phyloP scores from a whole-genome alignment of 345 rosid genomes.

The Psidium guajava region DNA sequence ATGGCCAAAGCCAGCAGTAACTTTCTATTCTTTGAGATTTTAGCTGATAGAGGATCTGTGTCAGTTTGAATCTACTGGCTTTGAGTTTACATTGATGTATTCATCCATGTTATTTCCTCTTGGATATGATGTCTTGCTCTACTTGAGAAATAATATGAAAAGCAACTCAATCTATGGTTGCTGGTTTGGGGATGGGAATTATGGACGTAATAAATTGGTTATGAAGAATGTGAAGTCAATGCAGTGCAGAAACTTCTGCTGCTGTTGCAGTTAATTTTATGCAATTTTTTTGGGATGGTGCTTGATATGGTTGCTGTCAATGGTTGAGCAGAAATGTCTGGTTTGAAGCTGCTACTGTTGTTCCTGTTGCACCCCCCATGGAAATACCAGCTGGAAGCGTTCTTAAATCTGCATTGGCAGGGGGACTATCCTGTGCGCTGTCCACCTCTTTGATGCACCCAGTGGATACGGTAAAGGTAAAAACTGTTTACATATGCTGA shows the following conservation, averaged over 20 bases:
- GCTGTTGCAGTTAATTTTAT: background rate
- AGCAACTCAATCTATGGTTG: background rate
- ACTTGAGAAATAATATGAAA: background rate
- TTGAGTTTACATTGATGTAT: background rate
- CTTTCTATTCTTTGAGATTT: background rate
- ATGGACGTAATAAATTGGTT: background rate
- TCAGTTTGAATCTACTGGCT: background rate
- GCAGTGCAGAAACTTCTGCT: background rate
- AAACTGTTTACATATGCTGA: background rate
- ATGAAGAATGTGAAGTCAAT: background rate
- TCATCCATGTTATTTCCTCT: background rate
- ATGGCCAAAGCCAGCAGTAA: background rate
- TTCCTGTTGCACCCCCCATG: constrained; percentile 90
- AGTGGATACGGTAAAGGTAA: constrained; percentile 78
- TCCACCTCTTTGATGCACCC: constrained; percentile 86
- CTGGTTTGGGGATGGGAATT: background rate
- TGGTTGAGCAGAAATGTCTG: constrained; percentile 54
- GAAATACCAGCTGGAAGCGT: constrained; percentile 86
- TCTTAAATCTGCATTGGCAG: constrained; percentile 90
- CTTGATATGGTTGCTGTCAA: background rate
- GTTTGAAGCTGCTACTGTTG: constrained; percentile 99
- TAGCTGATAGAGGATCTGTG: background rate
- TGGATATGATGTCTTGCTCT: background rate
- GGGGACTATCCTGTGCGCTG: constrained; percentile 92
- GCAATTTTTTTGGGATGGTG: background rate